Conservation (phyloP, 371 early-diverging fungal species). For the Apophysomyces sp. region DNA sequence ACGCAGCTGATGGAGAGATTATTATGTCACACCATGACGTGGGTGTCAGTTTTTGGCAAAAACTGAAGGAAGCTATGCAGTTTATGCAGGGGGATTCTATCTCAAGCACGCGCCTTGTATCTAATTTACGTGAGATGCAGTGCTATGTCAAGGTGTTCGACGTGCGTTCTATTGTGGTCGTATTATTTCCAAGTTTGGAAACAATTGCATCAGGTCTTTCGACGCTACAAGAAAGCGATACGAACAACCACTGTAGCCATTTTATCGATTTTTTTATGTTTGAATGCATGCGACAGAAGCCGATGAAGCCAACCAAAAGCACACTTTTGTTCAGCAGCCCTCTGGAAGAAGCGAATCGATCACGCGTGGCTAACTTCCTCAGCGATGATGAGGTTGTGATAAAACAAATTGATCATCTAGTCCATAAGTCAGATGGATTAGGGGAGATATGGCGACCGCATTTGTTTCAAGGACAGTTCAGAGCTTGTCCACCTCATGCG, state of each 20-base stretch:
- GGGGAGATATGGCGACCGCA: constrained; percentile 31
- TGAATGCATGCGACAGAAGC: constrained; percentile 62
- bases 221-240: neutral
- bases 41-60: constrained; percentile 44
- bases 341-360: neutral
- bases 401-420: constrained; percentile 21
- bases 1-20: constrained; percentile 59
- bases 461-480: constrained; percentile 34
- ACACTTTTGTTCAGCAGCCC: constrained; percentile 1
- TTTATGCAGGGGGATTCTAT: constrained; percentile 11
- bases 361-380: constrained; percentile 2
- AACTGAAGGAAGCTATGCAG: constrained; percentile 25
- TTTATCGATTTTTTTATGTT: constrained; percentile 48
- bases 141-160: constrained; percentile 74
- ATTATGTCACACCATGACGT: constrained; percentile 46
- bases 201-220: constrained; percentile 41
- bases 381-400: constrained; percentile 19
- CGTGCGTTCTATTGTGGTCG: constrained; percentile 61
- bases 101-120: constrained; percentile 22
- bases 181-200: constrained; percentile 59
- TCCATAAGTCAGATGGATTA: constrained; percentile 43
- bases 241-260: neutral
- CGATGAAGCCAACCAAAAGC: constrained; percentile 34
- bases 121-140: constrained; percentile 44
- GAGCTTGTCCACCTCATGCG: constrained; percentile 15